Base-by-base conservation (phyloP, 2,329 filamentous ascomycete species). In the Ambrosiella beaveri region DNA sequence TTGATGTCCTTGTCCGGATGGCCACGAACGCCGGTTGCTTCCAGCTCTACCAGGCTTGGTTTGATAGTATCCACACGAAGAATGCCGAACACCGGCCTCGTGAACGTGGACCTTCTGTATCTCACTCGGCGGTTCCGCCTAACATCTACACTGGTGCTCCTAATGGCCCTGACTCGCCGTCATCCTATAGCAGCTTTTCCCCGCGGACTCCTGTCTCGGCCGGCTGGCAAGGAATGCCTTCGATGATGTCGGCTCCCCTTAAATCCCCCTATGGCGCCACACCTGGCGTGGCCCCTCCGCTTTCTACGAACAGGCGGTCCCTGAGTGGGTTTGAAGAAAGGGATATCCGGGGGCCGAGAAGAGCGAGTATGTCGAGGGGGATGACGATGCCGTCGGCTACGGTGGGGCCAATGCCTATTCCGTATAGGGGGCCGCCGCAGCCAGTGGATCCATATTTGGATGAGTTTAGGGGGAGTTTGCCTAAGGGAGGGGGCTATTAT, bases 301-400 rank as follows among this genome's bases (percentile, higher is more conserved):
- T 40, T 19, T 37, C 19, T 37, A 56, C 45, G 4, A 41, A 44
- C 13, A 52, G 57, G 17, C 49, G 50, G 1, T 47, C 38, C 15
- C 12, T 44, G 13, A 56, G 38, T 13, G 38, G 17, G 1, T 58
- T 58, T 41, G 49, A 50, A 13, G 57, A 56, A 11, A 17, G 53
- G 38, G 54, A 59, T 50, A 1, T 27, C 49, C 1, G 37, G 59
- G 8, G 45, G 41, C 37, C 44, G 19, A 57, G 59, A 49, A 50
- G 59, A 9, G 52, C 53, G 35, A 60, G 59, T 39, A 58, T 60
- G 6, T 57, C 59, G 7, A 55, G 59, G 8, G 47, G 52, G 6
- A 50, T 57, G 12, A 17, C 51, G 11, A 47, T 47, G 44, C 40
- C 40, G 40, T 12, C n/a, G 40, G 11, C 40, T 12, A 57, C 57